Base-by-base conservation (phyloP, 1,139 yeast species). In the Neolecta irregularis region DNA sequence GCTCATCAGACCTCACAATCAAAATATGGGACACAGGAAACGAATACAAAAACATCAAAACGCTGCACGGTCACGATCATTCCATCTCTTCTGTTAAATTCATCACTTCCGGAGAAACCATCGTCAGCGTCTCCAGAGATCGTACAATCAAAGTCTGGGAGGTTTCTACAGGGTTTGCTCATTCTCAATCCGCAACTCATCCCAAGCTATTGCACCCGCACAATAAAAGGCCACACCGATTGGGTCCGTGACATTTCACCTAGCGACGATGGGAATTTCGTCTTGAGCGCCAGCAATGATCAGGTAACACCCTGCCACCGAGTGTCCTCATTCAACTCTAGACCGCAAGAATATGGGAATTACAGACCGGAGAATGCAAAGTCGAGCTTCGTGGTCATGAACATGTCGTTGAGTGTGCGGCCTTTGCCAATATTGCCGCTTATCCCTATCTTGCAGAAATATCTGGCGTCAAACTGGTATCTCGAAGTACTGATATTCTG, bases 21-120 rank as follows among this genome's bases (percentile, higher is more conserved):
- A 75, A 76, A 49, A 57, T 79, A 2, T 79, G 88, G 83, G 75
- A 72, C 47, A 64, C 68, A 1, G 55, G 62, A 6, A 54, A 61
- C 15, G 57, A 61, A 4, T 69, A 69, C 47, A 63, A 64, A 32
- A 73, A 75, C 34, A 54, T 72, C 2, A 63, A 81, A 32, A 73
- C 83, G 0, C 57, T 85, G 15, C 59, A 73, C 1, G 95, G 95
- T n/a, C 96, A 85, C 55, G 93, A 83, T 43, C 94, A 83, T 53
- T 73, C 91, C 2, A 72, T 85, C 0, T 77, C 93, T 0, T 61
- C 72, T 1, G 59, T 80, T 8, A 58, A 61, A 18, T 76, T 78
- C 52, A 60, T 65, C 22, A 45, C 55, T 1, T 42, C 52, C 26
- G 62, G 65, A 2, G 52, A 53, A 12, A 60, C 57, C 26, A 53